phyloP scores from a whole-genome alignment of 306 rosid species.

The Dryas alaskensis region DNA sequence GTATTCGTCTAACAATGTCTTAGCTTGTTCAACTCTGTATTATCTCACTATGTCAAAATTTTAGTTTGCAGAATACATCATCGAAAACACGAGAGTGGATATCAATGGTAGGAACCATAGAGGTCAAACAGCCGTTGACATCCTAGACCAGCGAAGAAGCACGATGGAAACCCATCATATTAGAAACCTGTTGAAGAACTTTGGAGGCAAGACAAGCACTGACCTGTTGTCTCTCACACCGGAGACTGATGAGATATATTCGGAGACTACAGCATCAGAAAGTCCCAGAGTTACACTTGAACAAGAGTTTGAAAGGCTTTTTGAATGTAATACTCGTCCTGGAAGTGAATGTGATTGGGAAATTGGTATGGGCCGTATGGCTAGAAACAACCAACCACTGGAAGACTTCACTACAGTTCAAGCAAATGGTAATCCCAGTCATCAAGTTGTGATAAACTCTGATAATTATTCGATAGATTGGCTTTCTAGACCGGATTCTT shows the following conservation, averaged over 20 bases:
- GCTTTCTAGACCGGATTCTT: background rate
- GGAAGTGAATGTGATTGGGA: background rate
- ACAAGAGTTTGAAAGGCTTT: constrained; percentile 7
- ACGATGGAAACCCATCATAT: constrained; percentile 20
- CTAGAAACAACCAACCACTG: background rate
- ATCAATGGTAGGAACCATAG: constrained; percentile 45
- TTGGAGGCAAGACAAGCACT: too few relatives aligned
- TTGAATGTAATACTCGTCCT: background rate
- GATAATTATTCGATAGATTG: background rate
- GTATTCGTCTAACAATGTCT: too few relatives aligned
- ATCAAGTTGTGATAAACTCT: background rate
- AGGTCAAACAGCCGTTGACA: constrained; percentile 57
- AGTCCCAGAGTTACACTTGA: background rate
- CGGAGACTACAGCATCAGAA: too few relatives aligned
- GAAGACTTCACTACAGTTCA: background rate
- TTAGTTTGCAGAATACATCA: constrained; percentile 64
- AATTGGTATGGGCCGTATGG: background rate
- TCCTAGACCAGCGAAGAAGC: constrained; percentile 41
- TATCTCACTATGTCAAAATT: background rate
- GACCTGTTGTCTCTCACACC: too few relatives aligned
- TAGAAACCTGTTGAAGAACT: constrained; percentile 29
- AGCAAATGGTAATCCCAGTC: background rate
- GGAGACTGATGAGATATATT: too few relatives aligned
- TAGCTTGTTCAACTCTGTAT: background rate
- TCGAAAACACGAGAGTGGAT: constrained; percentile 41